Conservation (phyloP, 2,329 filamentous ascomycete species). For the Alternaria gaisen region DNA sequence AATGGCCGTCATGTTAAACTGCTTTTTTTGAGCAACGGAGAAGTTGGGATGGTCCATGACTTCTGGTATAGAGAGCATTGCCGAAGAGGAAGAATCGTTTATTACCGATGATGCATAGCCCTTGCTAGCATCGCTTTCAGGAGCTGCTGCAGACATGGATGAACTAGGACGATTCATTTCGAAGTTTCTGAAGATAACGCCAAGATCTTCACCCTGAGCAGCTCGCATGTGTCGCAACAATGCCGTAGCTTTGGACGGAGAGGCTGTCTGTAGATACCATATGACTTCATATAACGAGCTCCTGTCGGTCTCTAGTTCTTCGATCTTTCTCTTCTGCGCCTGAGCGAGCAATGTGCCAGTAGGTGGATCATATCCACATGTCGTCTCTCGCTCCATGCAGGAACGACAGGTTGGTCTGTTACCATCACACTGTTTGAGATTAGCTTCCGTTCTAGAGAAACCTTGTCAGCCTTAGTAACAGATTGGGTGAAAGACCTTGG, state of each 20-base stretch:
- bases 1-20: not conserved
- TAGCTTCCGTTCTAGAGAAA: not conserved
- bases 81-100: not conserved
- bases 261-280: slow-evolving; percentile 26
- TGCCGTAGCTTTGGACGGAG: slow-evolving; percentile 16
- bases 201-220: slow-evolving; percentile 12
- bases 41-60: slow-evolving; percentile 9
- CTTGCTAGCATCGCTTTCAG: not conserved
- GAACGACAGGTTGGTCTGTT: slow-evolving; percentile 13
- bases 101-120: not conserved
- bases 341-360: slow-evolving; percentile 13
- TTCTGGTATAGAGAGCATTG: not conserved
- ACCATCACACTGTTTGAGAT: slow-evolving; percentile 15
- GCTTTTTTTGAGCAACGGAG: not conserved
- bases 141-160: not conserved
- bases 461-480: not conserved
- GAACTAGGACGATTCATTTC: not conserved
- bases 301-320: slow-evolving; percentile 16
- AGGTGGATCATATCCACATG: slow-evolving; percentile 11
- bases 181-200: slow-evolving; percentile 13
- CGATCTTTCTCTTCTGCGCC: slow-evolving; percentile 17
- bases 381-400: slow-evolving; percentile 6
- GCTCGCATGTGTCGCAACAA: slow-evolving; percentile 19
- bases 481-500: slow-evolving; percentile 10
- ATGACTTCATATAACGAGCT: slow-evolving; percentile 23